Evolutionary conservation across 2,329 filamentous ascomycete genomes (phyloP).

Genomic region (Diaporthe citri): DNA sequence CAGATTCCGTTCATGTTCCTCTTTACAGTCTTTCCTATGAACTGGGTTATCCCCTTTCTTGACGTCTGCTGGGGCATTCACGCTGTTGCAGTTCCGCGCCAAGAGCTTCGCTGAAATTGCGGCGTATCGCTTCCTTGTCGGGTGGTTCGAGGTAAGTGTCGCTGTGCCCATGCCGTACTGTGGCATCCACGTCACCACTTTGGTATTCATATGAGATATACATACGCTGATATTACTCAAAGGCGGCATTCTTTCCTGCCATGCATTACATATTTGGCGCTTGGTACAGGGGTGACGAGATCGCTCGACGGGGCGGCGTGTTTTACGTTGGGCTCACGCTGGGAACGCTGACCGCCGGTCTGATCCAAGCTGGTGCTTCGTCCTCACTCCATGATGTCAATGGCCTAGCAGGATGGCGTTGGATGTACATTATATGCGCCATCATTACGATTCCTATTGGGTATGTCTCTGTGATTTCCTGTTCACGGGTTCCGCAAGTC

Average conservation of each 20-base stretch:
- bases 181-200: no score
- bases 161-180: not conserved
- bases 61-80: conserved; percentile 69
- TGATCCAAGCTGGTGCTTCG: conserved; percentile 60
- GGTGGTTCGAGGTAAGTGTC: conserved; percentile 59
- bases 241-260: conserved; percentile 54
- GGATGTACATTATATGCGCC: conserved; percentile 68
- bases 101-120: conserved; percentile 62
- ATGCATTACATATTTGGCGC: conserved; percentile 55
- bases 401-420: conserved; percentile 64
- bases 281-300: conserved; percentile 64
- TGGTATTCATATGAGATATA: not conserved
- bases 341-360: conserved; percentile 64
- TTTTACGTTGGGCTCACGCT: conserved; percentile 65
- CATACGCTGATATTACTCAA: not conserved
- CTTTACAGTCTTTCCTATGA: conserved; percentile 60
- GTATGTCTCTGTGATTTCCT: not conserved
- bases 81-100: conserved; percentile 66
- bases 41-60: conserved; percentile 63
- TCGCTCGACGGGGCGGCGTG: conserved; percentile 61
- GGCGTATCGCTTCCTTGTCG: conserved; percentile 67
- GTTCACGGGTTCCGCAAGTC: not conserved
- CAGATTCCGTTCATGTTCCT: conserved; percentile 66
- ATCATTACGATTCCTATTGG: conserved; percentile 68
- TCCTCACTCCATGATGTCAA: conserved; percentile 56